Percentiles rank a stretch among this genome's conserved stretches.
Evolutionary conservation across 441 rosid species (phyloP).

Genomic region (Adansonia madagascariensis): DNA sequence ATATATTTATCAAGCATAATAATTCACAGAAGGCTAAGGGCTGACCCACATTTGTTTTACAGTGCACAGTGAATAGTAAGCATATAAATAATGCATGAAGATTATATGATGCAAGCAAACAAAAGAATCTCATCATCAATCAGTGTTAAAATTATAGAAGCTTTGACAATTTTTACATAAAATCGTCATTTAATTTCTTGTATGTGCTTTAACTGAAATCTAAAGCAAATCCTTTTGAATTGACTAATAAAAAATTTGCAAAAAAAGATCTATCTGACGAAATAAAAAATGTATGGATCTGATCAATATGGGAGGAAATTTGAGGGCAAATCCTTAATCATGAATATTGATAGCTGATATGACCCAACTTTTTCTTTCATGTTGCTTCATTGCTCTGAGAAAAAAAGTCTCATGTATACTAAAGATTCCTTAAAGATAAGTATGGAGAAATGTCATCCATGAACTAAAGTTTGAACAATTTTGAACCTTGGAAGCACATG

Average conservation of each 20-base stretch:
- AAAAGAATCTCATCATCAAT: not conserved
- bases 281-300: slow-evolving; percentile 9
- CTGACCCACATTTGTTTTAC: not conserved
- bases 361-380: not conserved
- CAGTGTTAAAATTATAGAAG: not conserved
- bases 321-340: not conserved
- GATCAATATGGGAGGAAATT: not conserved
- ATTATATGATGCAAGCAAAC: not conserved
- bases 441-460: slow-evolving; percentile 35
- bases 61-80: not conserved
- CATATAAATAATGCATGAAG: not conserved
- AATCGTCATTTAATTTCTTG: not conserved
- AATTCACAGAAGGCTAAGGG: not conserved
- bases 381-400: not conserved
- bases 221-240: slow-evolving; percentile 32
- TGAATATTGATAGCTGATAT: not conserved
- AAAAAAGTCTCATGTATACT: not conserved
- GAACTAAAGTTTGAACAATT: slow-evolving; percentile 29
- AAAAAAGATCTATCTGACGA: slow-evolving; percentile 27
- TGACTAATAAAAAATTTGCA: slow-evolving; percentile 24
- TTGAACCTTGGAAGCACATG: slow-evolving; percentile 36
- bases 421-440: slow-evolving; percentile 37
- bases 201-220: slow-evolving; percentile 29
- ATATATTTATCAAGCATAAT: not conserved
- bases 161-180: not conserved